These are phyloP conservation scores for Dispira simplex DNA, from an alignment of 192 early-diverging fungal species.

Conservation along the genomic window DNA sequence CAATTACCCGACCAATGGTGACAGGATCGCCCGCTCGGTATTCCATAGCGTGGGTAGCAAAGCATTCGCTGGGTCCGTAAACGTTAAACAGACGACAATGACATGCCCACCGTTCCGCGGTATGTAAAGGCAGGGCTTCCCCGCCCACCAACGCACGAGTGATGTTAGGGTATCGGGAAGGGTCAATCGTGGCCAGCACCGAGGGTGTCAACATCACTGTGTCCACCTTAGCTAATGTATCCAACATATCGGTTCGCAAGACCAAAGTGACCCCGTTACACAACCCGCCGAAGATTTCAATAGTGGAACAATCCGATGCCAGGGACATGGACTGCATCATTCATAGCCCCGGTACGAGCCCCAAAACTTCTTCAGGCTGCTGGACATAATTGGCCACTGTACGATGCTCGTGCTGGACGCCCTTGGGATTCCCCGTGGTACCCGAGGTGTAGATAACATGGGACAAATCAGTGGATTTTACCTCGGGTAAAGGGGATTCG, in stretches of 20 bases:
- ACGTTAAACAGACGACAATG: background rate
- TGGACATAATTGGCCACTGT: background rate
- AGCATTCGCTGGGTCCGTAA: background rate
- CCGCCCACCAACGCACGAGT: background rate
- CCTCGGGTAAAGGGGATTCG: background rate
- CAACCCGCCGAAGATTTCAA: background rate
- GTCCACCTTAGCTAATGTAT: background rate
- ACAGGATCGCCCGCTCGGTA: background rate
- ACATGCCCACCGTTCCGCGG: background rate
- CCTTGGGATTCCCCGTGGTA: conserved; percentile 1
- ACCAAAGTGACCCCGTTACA: conserved; percentile 3
- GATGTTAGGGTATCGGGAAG: background rate
- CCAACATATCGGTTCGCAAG: background rate
- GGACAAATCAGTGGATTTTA: background rate
- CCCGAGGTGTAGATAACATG: conserved; percentile 7
- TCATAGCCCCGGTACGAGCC: background rate
- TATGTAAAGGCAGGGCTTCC: background rate
- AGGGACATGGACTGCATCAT: background rate
- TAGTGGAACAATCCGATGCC: background rate
- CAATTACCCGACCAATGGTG: conserved; percentile 16
- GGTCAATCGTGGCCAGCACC: background rate
- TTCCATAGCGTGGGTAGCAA: background rate
- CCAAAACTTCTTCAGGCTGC: background rate
- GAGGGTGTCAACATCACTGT: background rate
- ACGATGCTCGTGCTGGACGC: background rate